A percentile compares a stretch with the other conserved stretches of the same genome.
phyloP scores from a whole-genome alignment of 2,329 filamentous ascomycete genomes.

The Fusarium buxicola region DNA sequence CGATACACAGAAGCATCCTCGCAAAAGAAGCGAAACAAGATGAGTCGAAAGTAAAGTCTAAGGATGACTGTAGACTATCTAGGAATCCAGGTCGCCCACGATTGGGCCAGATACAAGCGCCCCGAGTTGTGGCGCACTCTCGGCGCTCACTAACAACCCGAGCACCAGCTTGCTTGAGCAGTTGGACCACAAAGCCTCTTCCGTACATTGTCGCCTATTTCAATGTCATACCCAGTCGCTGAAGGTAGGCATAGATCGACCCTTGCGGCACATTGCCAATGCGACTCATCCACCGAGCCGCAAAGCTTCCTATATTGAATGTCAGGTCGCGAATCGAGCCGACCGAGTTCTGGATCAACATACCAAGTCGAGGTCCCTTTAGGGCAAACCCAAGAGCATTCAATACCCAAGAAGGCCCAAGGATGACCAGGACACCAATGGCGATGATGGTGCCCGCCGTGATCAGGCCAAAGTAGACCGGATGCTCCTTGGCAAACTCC shows the following conservation, averaged over 20 bases:
- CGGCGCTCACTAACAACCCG: background rate
- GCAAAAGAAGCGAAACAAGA: no score
- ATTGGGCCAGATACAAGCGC: background rate
- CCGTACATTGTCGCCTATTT: background rate
- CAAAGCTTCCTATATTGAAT: conserved; percentile 30
- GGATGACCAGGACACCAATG: conserved; percentile 32
- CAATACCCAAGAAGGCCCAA: conserved; percentile 37
- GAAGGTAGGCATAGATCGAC: conserved; percentile 37
- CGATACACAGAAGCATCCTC: no score
- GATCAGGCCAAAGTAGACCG: conserved; percentile 35
- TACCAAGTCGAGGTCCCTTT: conserved; percentile 31
- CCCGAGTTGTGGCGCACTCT: background rate
- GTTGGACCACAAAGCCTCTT: no score
- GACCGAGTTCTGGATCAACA: background rate
- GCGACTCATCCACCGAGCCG: conserved; percentile 41
- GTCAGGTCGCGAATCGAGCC: accelerated
- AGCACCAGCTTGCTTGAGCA: no score
- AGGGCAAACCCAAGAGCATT: conserved; percentile 36
- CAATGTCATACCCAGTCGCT: conserved; percentile 38
- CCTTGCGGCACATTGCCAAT: conserved; percentile 35
- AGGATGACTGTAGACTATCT: no score
- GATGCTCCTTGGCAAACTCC: conserved; percentile 38
- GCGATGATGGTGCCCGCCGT: conserved; percentile 29
- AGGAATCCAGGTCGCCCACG: no score
- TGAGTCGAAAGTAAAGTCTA: no score